A percentile compares a stretch with the other conserved stretches of the same genome.
Evolutionary conservation across 208 protist genomes (phyloP).

Genomic region (Entamoeba histolytica): DNA sequence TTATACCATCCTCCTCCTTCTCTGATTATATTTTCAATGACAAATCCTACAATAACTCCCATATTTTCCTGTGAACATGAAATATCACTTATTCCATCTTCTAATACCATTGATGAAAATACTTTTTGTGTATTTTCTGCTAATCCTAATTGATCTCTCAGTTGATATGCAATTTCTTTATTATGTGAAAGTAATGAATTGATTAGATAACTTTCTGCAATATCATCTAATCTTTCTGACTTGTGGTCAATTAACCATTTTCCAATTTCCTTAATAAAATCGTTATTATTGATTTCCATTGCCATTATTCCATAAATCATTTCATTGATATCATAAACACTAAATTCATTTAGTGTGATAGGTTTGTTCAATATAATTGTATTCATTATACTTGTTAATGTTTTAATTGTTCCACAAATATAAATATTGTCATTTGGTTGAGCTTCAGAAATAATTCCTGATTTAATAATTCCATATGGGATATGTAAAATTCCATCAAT

Average conservation of each 20-base stretch:
- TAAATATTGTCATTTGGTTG: neutral
- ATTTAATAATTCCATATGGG: neutral
- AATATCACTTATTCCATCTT: neutral
- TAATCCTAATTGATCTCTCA: neutral
- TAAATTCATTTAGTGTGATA: neutral
- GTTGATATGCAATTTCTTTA: neutral
- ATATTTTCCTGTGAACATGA: neutral
- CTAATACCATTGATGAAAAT: neutral
- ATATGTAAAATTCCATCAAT: neutral
- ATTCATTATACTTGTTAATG: neutral
- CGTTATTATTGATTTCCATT: neutral
- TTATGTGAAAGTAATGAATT: neutral
- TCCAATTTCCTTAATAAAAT: neutral
- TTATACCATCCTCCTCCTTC: neutral
- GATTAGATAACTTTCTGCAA: neutral
- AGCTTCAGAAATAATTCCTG: neutral
- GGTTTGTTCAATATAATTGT: neutral
- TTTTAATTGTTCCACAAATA: neutral
- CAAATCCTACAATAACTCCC: neutral
- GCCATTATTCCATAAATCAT: neutral
- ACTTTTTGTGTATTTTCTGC: neutral
- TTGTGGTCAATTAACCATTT: neutral
- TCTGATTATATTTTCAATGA: neutral
- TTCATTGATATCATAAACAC: neutral
- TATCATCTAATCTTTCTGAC: neutral